Conservation (phyloP, 352 stramenopile species). For the Vaucheria bursata region DNA sequence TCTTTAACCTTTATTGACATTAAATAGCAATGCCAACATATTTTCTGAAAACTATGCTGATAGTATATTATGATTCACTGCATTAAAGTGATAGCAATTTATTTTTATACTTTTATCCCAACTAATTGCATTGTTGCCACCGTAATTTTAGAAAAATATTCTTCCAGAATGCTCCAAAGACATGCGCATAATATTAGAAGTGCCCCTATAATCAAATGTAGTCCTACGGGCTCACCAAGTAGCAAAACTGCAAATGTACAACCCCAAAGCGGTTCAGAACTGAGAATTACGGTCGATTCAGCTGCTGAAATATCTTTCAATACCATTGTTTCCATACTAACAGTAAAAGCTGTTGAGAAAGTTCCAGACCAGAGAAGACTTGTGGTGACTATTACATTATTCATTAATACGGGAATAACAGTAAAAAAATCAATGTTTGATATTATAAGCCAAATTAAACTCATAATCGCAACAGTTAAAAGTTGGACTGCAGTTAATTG, state of each 20-base stretch:
- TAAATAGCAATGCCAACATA: too few species aligned
- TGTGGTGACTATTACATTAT: constrained; percentile 17
- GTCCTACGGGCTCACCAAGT: constrained; percentile 53
- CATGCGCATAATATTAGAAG: constrained; percentile 57
- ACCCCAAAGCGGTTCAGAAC: constrained; percentile 65
- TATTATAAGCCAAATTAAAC: constrained; percentile 15
- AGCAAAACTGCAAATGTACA: constrained; percentile 54
- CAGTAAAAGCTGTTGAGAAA: constrained; percentile 56
- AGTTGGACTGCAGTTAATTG: constrained; percentile 44
- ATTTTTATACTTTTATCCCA: background rate
- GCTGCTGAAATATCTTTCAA: constrained; percentile 52
- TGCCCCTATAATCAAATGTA: constrained; percentile 54
- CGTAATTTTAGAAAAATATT: background rate
- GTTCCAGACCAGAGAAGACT: constrained; percentile 57
- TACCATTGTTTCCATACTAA: constrained; percentile 57
- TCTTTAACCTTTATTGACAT: too few species aligned
- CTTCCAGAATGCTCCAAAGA: constrained; percentile 42
- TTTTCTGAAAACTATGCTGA: too few species aligned
- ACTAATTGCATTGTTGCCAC: background rate
- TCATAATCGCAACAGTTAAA: constrained; percentile 17
- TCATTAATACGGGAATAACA: background rate
- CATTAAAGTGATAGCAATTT: background rate
- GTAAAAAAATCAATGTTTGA: background rate
- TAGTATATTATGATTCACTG: too few species aligned
- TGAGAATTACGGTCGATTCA: constrained; percentile 59